phyloP scores from a whole-genome alignment of 176 grass and related monocot species.

The Oryza punctata region DNA sequence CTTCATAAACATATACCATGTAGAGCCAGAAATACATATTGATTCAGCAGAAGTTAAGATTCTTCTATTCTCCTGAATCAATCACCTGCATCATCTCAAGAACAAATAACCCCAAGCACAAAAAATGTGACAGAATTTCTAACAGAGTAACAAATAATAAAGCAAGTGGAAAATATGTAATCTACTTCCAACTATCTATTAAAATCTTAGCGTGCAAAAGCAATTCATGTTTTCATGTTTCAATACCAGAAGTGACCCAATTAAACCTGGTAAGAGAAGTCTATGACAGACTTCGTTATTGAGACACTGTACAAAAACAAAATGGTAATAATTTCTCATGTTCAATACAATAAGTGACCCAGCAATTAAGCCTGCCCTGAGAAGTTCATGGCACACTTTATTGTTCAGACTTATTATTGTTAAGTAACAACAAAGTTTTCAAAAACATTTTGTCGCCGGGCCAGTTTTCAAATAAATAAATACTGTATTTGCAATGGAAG shows the following conservation, averaged over 20 bases:
- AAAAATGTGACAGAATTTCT: not conserved
- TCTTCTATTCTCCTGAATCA: slow-evolving; percentile 7
- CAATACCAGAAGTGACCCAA: not conserved
- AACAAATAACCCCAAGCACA: not conserved
- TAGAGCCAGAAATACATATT: not conserved
- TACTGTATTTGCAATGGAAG: not conserved
- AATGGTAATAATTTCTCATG: not conserved
- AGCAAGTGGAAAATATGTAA: not conserved
- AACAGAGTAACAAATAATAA: not conserved
- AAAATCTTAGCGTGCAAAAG: not conserved
- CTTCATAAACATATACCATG: slow-evolving; percentile 10
- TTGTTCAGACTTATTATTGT: not conserved
- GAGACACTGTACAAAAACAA: not conserved
- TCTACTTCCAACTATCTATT: not conserved
- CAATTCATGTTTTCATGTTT: not conserved
- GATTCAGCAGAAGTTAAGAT: not conserved
- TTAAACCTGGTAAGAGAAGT: not conserved
- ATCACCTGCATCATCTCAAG: not conserved
- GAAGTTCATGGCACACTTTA: not conserved
- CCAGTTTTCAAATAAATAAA: no score
- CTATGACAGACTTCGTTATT: not conserved
- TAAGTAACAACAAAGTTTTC: not conserved
- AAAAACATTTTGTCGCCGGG: no score
- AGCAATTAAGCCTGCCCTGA: not conserved
- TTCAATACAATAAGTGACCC: slow-evolving; percentile 1